phyloP scores from a whole-genome alignment of 2,329 filamentous ascomycete genomes.

The Graphilbum sp. region DNA sequence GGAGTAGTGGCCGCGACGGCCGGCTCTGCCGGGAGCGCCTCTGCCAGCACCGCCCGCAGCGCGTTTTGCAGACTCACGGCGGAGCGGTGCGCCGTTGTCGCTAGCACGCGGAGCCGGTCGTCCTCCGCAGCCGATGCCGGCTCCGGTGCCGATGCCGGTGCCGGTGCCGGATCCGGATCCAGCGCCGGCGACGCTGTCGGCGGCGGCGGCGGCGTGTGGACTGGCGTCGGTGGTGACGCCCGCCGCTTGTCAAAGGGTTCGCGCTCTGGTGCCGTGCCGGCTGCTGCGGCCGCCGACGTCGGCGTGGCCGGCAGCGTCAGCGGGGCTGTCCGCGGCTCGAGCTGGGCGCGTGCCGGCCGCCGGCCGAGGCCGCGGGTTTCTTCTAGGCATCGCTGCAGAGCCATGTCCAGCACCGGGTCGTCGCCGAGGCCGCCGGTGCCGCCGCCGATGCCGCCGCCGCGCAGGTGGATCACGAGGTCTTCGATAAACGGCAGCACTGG shows the following conservation, averaged over 20 bases:
- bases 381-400: constrained; percentile 27
- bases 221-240: background rate
- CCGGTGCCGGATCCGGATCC: constrained; percentile 21
- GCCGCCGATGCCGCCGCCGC: too few relatives aligned
- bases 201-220: background rate
- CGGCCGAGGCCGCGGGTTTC: background rate
- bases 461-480: constrained; percentile 39
- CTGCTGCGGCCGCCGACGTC: too few relatives aligned
- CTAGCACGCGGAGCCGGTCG: constrained; percentile 25
- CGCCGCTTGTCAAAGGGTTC: too few relatives aligned
- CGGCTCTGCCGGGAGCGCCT: too few relatives aligned
- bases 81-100: constrained; percentile 23
- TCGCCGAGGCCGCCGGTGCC: constrained; percentile 19
- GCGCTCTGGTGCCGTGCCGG: too few relatives aligned
- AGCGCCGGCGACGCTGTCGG: background rate
- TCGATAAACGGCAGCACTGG: constrained; percentile 36
- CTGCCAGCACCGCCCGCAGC: constrained; percentile 27
- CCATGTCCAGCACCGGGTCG: constrained; percentile 26
- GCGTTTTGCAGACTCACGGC: constrained; percentile 40
- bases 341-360: too few relatives aligned
- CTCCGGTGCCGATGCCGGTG: constrained; percentile 11
- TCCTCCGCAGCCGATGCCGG: too few relatives aligned
- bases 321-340: too few relatives aligned
- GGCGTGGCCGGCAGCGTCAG: too few relatives aligned
- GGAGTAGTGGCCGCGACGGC: too few relatives aligned